Conservation (phyloP, 1,284 basidiomycete genomes). For the Melampsora americana region DNA sequence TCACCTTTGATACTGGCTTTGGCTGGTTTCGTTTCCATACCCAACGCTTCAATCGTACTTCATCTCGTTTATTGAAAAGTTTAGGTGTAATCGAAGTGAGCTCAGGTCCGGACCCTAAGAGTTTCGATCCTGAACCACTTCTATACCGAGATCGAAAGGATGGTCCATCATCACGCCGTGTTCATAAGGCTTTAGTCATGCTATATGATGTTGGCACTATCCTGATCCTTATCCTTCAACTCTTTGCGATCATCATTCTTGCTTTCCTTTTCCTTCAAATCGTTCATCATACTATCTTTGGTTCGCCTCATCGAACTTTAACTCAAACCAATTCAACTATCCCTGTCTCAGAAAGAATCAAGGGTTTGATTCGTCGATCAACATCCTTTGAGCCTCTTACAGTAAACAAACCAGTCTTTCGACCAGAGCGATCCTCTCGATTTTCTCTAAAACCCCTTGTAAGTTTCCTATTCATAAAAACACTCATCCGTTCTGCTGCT, state of each 20-base stretch:
- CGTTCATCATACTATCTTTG: background rate
- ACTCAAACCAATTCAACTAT: background rate
- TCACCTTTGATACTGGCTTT: background rate
- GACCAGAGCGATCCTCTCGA: background rate
- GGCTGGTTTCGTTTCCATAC: background rate
- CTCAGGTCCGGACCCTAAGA: background rate
- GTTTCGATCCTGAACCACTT: background rate
- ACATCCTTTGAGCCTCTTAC: background rate
- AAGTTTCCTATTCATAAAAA: background rate
- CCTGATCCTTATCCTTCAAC: background rate
- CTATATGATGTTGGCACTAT: background rate
- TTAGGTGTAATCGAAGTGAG: background rate
- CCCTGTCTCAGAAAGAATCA: background rate
- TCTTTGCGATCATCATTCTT: background rate
- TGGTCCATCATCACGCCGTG: background rate
- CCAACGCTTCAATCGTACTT: background rate
- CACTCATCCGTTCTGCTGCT: background rate
- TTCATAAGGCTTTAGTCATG: background rate
- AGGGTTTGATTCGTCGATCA: constrained; percentile 2
- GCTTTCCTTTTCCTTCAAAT: constrained; percentile 1
- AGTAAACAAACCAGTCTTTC: background rate
- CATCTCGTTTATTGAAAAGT: background rate
- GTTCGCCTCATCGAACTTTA: background rate
- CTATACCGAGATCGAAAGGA: background rate
- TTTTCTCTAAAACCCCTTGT: background rate